A percentile compares a stretch with the other conserved stretches of the same genome.
phyloP scores from a whole-genome alignment of 352 stramenopile genomes.

The Pythium scleroteichum region DNA sequence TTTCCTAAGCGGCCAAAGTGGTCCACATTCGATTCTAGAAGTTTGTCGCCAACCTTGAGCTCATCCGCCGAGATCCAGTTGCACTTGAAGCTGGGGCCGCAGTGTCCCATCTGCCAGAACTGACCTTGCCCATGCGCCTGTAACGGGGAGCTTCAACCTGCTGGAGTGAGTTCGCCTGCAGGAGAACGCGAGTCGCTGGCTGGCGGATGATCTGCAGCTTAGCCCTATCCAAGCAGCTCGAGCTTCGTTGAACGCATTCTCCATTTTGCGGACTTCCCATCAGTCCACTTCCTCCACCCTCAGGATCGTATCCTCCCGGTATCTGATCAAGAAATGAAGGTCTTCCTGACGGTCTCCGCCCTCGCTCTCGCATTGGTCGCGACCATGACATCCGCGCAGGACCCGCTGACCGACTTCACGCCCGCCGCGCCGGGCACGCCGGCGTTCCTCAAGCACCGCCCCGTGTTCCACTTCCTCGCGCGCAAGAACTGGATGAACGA shows the following conservation, averaged over 20 bases:
- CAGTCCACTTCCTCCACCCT: neutral
- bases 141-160: slow-evolving; percentile 12
- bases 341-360: slow-evolving; percentile 28
- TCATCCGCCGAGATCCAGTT: slow-evolving; percentile 2
- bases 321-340: slow-evolving; percentile 25
- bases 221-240: neutral
- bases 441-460: slow-evolving; percentile 57
- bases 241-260: slow-evolving; percentile 1
- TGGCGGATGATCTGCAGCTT: neutral
- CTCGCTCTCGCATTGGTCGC: slow-evolving; percentile 17
- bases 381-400: neutral
- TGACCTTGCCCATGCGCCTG: neutral
- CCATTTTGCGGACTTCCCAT: slow-evolving; percentile 11
- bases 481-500: slow-evolving; percentile 87
- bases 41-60: neutral
- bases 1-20: neutral
- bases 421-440: slow-evolving; percentile 36
- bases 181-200: no score
- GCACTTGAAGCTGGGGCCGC: slow-evolving; percentile 11
- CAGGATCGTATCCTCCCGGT: neutral
- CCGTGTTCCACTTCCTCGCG: slow-evolving; percentile 59
- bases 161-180: neutral
- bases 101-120: no score
- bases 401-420: slow-evolving; percentile 25
- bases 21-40: slow-evolving; percentile 4